A percentile compares a stretch with the other conserved stretches of the same genome.
phyloP scores from a whole-genome alignment of 768 basidiomycete genomes.

The Pleurotus pulmonarius region DNA sequence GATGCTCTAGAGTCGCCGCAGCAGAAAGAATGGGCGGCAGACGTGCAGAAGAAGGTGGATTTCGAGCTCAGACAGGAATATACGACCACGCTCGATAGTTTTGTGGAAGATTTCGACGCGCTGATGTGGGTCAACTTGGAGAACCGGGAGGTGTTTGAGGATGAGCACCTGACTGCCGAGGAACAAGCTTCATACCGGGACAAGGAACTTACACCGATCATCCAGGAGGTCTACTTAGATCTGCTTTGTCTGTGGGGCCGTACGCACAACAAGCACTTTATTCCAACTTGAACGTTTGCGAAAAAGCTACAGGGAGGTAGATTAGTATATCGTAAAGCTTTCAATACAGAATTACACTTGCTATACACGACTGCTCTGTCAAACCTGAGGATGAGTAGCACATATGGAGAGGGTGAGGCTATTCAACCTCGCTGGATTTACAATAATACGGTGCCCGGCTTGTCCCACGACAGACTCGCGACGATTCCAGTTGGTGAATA shows the following conservation, averaged over 20 bases:
- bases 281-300: too few species aligned
- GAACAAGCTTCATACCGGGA: background rate
- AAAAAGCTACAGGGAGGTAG: too few species aligned
- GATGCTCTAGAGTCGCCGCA: background rate
- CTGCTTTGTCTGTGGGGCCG: background rate
- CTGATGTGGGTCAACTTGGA: background rate
- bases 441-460: too few species aligned
- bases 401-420: too few species aligned
- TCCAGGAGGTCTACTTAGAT: background rate
- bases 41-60: background rate
- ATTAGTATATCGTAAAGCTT: too few species aligned
- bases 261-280: background rate
- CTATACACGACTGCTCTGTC: too few species aligned
- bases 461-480: too few species aligned
- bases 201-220: background rate
- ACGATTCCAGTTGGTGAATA: too few species aligned
- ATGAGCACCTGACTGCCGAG: background rate
- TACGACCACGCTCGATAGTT: background rate
- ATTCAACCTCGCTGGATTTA: too few species aligned
- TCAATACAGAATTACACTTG: too few species aligned
- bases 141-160: background rate
- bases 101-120: conserved; percentile 5
- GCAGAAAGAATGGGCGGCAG: background rate
- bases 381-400: too few species aligned
- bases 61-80: background rate